Conservation (phyloP, 2,329 filamentous ascomycete species). For the Exophiala viscosa region DNA sequence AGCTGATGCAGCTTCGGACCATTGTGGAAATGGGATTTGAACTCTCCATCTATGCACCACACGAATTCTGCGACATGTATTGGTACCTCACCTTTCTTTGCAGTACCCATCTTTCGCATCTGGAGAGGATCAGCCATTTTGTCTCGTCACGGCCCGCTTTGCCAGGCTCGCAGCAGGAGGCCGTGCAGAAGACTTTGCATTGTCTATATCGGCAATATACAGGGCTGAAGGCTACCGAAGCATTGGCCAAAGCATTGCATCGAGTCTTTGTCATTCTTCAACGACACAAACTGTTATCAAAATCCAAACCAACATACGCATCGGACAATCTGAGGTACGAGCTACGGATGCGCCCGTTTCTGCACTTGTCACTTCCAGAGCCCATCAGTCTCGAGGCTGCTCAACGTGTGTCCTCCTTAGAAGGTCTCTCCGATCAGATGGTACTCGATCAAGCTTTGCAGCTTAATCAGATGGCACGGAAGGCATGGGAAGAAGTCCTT, state of each 20-base stretch:
- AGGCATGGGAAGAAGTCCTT: slow-evolving; percentile 42
- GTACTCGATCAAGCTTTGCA: slow-evolving; percentile 40
- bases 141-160: slow-evolving; percentile 36
- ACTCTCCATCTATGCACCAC: slow-evolving; percentile 78
- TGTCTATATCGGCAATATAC: slow-evolving; percentile 57
- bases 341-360: slow-evolving; percentile 81
- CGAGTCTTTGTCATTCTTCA: slow-evolving; percentile 64
- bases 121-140: slow-evolving; percentile 69
- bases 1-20: slow-evolving; percentile 81
- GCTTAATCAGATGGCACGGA: slow-evolving; percentile 40
- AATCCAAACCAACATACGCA: slow-evolving; percentile 58
- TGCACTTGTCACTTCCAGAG: slow-evolving; percentile 63
- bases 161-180: slow-evolving; percentile 1
- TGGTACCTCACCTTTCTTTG: slow-evolving; percentile 78
- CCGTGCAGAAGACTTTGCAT: slow-evolving; percentile 34
- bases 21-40: slow-evolving; percentile 92
- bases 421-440: slow-evolving; percentile 41
- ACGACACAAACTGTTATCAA: slow-evolving; percentile 49
- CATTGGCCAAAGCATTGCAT: slow-evolving; percentile 50
- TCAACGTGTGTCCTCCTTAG: slow-evolving; percentile 39
- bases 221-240: slow-evolving; percentile 60
- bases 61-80: slow-evolving; percentile 86
- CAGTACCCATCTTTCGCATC: slow-evolving; percentile 63
- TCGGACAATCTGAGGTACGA: slow-evolving; percentile 69
- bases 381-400: slow-evolving; percentile 65